Percentiles rank a stretch among this genome's conserved stretches.
These are phyloP conservation scores for Blastocystis sp. DNA, from an alignment of 352 stramenopile genomes.

Conservation along the genomic window DNA sequence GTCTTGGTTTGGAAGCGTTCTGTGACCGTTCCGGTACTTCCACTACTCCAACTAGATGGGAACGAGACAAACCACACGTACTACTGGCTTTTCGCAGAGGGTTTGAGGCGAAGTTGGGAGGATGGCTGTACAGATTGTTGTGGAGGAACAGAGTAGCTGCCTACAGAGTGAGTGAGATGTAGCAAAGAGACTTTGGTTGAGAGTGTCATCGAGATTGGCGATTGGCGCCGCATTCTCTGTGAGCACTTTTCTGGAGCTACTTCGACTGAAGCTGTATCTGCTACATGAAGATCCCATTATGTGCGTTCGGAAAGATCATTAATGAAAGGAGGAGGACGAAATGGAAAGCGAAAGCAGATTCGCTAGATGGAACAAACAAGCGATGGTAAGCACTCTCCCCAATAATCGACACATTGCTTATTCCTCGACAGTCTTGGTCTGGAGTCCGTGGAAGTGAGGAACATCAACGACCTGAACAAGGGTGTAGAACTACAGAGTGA, in stretches of 20 bases:
- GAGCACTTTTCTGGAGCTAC: background rate
- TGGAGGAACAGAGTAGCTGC: too few relatives aligned
- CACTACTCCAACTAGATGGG: background rate
- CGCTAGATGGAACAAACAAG: background rate
- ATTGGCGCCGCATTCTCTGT: background rate
- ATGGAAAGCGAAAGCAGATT: background rate
- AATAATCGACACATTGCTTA: slow-evolving; percentile 12
- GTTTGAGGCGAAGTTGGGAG: background rate
- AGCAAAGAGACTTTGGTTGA: slow-evolving; percentile 15
- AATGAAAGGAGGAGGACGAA: background rate
- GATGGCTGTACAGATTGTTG: too few relatives aligned
- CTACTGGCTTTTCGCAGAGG: background rate
- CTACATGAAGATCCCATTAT: slow-evolving; percentile 41
- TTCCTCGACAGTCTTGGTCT: slow-evolving; percentile 41
- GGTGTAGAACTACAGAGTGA: slow-evolving; percentile 54
- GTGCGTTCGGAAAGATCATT: background rate
- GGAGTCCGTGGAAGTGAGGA: slow-evolving; percentile 53
- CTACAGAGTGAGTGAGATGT: too few relatives aligned
- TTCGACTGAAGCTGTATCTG: slow-evolving; percentile 25
- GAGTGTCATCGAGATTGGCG: slow-evolving; percentile 35
- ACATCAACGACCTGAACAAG: slow-evolving; percentile 48
- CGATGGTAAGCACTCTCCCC: slow-evolving; percentile 14
- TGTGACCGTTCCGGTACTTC: background rate
- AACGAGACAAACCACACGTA: background rate
- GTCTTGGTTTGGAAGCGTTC: slow-evolving; percentile 9